Evolutionary conservation across 768 basidiomycete genomes (phyloP).

Genomic region (Lentinula raphanica): DNA sequence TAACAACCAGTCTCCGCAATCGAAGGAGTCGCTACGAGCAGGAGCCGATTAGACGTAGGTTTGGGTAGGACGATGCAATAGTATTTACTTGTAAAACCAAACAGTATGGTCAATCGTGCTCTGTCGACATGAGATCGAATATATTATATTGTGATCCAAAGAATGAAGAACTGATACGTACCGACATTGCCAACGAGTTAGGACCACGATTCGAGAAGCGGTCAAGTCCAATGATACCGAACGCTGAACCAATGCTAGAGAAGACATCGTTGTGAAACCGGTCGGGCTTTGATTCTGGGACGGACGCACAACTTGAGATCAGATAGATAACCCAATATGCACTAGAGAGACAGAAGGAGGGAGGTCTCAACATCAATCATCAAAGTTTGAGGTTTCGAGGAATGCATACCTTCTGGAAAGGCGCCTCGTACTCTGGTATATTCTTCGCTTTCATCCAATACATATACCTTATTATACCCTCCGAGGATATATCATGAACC

Average conservation of each 20-base stretch:
- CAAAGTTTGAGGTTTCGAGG: too few species aligned
- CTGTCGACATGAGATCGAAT: slow-evolving; percentile 25
- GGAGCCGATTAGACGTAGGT: background rate
- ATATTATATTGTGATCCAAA: background rate
- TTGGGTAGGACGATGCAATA: background rate
- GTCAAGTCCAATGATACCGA: slow-evolving; percentile 50
- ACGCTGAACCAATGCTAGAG: slow-evolving; percentile 51
- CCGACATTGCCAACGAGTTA: slow-evolving; percentile 55
- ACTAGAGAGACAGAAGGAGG: slow-evolving; percentile 32
- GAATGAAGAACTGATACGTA: slow-evolving; percentile 26
- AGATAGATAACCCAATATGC: slow-evolving; percentile 75
- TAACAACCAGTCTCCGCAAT: slow-evolving; percentile 77
- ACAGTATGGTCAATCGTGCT: slow-evolving; percentile 77
- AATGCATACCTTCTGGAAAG: slow-evolving; percentile 83
- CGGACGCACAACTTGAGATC: slow-evolving; percentile 70
- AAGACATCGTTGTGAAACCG: slow-evolving; percentile 10
- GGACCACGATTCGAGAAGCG: slow-evolving; percentile 39
- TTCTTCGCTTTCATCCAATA: slow-evolving; percentile 80
- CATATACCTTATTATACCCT: slow-evolving; percentile 50
- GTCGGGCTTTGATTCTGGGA: background rate
- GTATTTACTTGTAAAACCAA: slow-evolving; percentile 71
- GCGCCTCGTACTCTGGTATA: slow-evolving; percentile 58
- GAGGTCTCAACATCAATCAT: background rate
- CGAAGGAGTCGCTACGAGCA: slow-evolving; percentile 55
- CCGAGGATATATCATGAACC: slow-evolving; percentile 33